phyloP scores from a whole-genome alignment of 2,329 filamentous ascomycete species.

The Trichoderma sp. region DNA sequence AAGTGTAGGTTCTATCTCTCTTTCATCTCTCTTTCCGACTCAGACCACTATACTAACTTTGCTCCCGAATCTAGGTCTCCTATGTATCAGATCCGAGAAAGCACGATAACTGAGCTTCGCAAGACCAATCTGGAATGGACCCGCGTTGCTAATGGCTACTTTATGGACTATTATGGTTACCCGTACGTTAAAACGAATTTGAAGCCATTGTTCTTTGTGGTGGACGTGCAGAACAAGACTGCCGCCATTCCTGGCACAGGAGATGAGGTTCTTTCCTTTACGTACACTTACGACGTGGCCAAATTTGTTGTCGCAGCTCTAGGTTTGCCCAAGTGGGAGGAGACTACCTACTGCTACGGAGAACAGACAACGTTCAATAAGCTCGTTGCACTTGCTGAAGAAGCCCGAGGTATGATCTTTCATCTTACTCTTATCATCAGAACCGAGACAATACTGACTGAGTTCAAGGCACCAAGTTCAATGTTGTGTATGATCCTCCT shows the following conservation, averaged over 20 bases:
- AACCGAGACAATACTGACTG: background rate
- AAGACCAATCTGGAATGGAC: slow-evolving; percentile 2
- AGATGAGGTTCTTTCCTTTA: background rate
- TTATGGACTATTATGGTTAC: slow-evolving; percentile 8
- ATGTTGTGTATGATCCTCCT: background rate
- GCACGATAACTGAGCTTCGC: background rate
- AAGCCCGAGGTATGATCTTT: background rate
- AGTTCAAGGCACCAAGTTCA: background rate
- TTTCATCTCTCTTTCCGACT: too few relatives aligned
- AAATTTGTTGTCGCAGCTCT: background rate
- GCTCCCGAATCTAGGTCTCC: background rate
- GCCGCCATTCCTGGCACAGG: slow-evolving; percentile 2
- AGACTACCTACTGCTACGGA: background rate
- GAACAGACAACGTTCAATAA: background rate
- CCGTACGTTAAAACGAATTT: background rate
- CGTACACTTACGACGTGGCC: slow-evolving; percentile 2
- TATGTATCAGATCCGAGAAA: background rate
- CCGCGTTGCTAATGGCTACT: background rate
- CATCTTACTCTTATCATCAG: fast-evolving
- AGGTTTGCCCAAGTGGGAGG: slow-evolving; percentile 2
- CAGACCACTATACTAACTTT: background rate
- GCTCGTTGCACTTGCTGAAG: background rate
- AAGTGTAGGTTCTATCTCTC: background rate
- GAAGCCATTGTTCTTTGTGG: background rate
- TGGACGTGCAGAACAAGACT: background rate